Evolutionary conservation across 1,284 basidiomycete species (phyloP), one percentile per base, ranked within the genome.

Genomic region (Cryptococcus sp.): DNA sequence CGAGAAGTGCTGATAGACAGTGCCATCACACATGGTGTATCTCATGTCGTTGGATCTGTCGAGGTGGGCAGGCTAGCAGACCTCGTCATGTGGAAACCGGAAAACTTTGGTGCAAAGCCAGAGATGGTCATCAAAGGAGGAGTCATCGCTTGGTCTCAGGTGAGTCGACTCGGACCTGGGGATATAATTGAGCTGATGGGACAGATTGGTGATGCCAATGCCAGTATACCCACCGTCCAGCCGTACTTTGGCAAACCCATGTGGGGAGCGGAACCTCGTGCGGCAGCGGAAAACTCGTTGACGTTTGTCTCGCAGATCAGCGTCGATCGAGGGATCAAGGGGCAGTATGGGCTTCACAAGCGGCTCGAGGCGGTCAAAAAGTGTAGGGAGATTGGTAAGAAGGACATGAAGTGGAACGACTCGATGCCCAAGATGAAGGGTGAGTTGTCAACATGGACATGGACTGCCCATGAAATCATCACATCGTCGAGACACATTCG

Each of bases 81-180:
- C 71, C 78, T 99, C 33, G 91, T 95, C 0, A 76, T 98, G 4
- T 99, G 94, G 90, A 85, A 84, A 66, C 92, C 93, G 0, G 84
- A 86, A 66, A 84, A 87, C 68, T 98, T 99, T 72, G 94, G 93
- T 1, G 78, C 84, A 1, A 86, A 87, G 62, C 93, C 94, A 0
- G 87, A 94, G 65, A 85, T 89, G 81, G 84, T 97, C 12, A 77
- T 97, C 61, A 97, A 98, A 72, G 90, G 89, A 16, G 94, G 94
- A 25, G 84, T 94, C 24, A 94, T 97, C 56, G 88, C 80, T 4
- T 92, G 86, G 83, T 84, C 87, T 1, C 83, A 88, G 77, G 87
- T 86, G 54, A 50, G 78, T 69, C 33, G 19, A 3, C 14, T 26
- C 16, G 21, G n/a, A 14, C 7, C 7, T 12, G n/a, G 9, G 9